Evolutionary conservation across 2,329 filamentous ascomycete species (phyloP).

Genomic region (Hymenoscyphus occultus): DNA sequence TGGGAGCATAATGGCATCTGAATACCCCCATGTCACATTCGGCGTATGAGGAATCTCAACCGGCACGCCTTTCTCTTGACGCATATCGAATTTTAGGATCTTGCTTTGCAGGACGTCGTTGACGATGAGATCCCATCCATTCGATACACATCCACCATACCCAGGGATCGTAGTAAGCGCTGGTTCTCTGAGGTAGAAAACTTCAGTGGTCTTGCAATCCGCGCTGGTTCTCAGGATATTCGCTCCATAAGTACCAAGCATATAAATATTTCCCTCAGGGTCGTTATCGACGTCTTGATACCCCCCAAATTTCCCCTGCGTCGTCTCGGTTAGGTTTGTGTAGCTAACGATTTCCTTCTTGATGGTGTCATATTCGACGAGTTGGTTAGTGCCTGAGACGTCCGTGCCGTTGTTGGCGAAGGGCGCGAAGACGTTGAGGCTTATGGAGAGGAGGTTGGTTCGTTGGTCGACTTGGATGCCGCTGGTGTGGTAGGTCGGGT

Average conservation of each 20-base stretch:
- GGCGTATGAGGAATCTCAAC: not conserved
- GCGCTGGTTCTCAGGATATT: not conserved
- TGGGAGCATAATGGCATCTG: not conserved
- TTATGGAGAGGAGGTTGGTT: not conserved
- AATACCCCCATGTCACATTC: not conserved
- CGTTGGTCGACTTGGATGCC: not conserved
- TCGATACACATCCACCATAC: not conserved
- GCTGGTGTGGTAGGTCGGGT: not conserved
- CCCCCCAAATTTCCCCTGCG: not conserved
- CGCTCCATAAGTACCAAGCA: not conserved
- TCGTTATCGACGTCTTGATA: not conserved
- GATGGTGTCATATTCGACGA: not conserved
- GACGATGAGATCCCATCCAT: not conserved
- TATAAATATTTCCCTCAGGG: not conserved
- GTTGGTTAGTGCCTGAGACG: not conserved
- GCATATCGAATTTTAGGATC: not conserved
- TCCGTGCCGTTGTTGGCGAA: conserved; percentile 1
- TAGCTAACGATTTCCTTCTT: not conserved
- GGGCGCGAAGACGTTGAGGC: not conserved
- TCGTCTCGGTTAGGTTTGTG: not conserved
- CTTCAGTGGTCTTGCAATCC: not conserved
- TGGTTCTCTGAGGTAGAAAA: not conserved
- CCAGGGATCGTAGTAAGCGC: not conserved
- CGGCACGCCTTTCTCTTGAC: not conserved
- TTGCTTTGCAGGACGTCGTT: conserved; percentile 4